These are phyloP conservation scores for Excoecaria cochinchinensis DNA, from an alignment of 345 rosid genomes.

Conservation along the genomic window DNA sequence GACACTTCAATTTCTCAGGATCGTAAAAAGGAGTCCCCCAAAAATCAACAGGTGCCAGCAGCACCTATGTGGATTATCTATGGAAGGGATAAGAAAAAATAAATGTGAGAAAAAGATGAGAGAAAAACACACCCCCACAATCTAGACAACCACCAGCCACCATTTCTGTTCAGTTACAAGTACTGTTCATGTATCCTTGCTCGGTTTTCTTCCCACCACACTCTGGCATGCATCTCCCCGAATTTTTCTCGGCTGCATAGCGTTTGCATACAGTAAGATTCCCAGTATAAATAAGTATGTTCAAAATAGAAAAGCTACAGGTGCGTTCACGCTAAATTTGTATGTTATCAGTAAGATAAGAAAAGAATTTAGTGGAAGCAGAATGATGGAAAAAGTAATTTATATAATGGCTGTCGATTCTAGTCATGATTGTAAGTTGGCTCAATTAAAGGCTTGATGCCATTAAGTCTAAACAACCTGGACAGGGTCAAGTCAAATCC, in stretches of 20 bases:
- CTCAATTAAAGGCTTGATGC: conserved; percentile 15
- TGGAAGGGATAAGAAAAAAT: conserved; percentile 4
- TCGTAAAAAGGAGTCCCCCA: background rate
- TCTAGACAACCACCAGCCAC: conserved; percentile 12
- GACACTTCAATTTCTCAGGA: conserved; percentile 16
- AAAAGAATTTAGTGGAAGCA: conserved; percentile 13
- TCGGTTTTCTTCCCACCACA: conserved; percentile 99
- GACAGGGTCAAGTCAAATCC: conserved; percentile 16
- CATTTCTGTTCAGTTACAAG: conserved; percentile 43
- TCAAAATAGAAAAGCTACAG: background rate
- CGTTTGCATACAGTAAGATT: background rate
- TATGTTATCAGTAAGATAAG: background rate
- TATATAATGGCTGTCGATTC: conserved; percentile 18
- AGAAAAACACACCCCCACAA: conserved; percentile 19
- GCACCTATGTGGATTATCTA: conserved; percentile 31
- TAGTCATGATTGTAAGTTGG: conserved; percentile 24
- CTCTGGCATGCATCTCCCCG: conserved; percentile 91
- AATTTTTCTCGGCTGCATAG: conserved; percentile 86
- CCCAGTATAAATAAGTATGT: background rate
- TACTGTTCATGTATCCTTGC: conserved; percentile 90
- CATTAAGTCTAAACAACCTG: conserved; percentile 18
- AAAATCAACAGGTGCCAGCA: conserved; percentile 28
- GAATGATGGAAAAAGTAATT: conserved; percentile 21
- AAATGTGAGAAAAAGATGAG: background rate
- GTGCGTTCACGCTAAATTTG: conserved; percentile 7